These are phyloP conservation scores for Neurospora intermedia DNA, from an alignment of 495 filamentous ascomycete species.

Conservation along the genomic window DNA sequence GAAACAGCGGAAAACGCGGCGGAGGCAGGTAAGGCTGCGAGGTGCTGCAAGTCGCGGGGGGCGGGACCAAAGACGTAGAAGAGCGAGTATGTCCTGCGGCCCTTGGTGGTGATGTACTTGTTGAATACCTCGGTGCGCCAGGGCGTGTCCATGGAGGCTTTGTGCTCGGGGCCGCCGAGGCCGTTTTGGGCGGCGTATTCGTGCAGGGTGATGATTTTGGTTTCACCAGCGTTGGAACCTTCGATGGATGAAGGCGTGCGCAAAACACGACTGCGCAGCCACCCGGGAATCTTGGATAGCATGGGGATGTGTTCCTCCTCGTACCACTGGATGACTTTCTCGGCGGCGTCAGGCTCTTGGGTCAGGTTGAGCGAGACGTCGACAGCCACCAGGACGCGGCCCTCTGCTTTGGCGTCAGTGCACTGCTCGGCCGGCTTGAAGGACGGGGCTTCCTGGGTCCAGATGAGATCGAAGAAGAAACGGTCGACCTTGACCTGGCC, in stretches of 20 bases:
- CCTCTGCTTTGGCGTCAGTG: constrained; percentile 46
- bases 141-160: constrained; percentile 47
- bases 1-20: constrained; percentile 42
- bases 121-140: constrained; percentile 44
- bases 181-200: constrained; percentile 59
- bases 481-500: constrained; percentile 62
- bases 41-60: constrained; percentile 49
- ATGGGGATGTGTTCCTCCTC: constrained; percentile 60
- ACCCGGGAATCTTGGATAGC: constrained; percentile 63
- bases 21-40: constrained; percentile 26
- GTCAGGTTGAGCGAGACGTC: constrained; percentile 43
- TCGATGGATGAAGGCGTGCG: constrained; percentile 38
- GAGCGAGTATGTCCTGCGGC: constrained; percentile 51
- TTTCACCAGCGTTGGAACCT: constrained; percentile 22
- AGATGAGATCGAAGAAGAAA: constrained; percentile 54
- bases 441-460: constrained; percentile 37
- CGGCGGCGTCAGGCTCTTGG: constrained; percentile 36
- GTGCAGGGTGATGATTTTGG: constrained; percentile 52
- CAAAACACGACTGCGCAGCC: constrained; percentile 59
- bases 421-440: constrained; percentile 51
- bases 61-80: constrained; percentile 71
- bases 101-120: constrained; percentile 45
- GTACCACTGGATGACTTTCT: constrained; percentile 56
- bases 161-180: constrained; percentile 49
- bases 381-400: constrained; percentile 52